Conservation (phyloP, 1,284 basidiomycete genomes). For the Leccinum proximum region DNA sequence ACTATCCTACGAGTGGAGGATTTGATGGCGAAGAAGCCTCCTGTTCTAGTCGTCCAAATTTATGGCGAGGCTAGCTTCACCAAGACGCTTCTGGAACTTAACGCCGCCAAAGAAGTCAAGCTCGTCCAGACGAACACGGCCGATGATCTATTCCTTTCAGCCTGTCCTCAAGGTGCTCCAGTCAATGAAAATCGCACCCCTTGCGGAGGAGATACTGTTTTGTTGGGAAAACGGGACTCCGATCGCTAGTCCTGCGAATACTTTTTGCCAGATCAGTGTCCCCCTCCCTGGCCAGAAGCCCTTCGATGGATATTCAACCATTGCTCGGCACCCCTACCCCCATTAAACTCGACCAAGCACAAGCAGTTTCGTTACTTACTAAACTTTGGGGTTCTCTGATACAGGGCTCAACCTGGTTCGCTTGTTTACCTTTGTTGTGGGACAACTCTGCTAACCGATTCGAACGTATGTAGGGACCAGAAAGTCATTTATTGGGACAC, state of each 20-base stretch:
- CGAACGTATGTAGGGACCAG: slow-evolving; percentile 48
- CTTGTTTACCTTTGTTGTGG: neutral
- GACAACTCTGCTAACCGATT: neutral
- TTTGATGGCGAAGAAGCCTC: slow-evolving; percentile 42
- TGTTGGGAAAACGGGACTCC: slow-evolving; percentile 38
- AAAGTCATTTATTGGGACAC: slow-evolving; percentile 63
- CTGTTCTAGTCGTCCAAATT: slow-evolving; percentile 50
- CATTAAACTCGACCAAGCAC: slow-evolving; percentile 48
- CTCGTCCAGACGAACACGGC: slow-evolving; percentile 59
- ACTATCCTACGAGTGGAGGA: slow-evolving; percentile 52
- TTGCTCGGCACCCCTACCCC: slow-evolving; percentile 35
- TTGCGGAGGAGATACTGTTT: slow-evolving; percentile 47
- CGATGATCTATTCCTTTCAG: slow-evolving; percentile 51
- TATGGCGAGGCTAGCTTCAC: slow-evolving; percentile 38
- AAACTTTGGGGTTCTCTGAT: slow-evolving; percentile 49
- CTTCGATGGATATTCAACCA: slow-evolving; percentile 38
- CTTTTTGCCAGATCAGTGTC: slow-evolving; percentile 28
- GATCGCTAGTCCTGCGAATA: slow-evolving; percentile 14
- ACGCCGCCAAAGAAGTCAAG: slow-evolving; percentile 34
- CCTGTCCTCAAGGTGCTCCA: slow-evolving; percentile 55
- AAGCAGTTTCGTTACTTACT: slow-evolving; percentile 45
- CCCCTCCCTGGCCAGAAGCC: slow-evolving; percentile 30
- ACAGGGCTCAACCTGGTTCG: slow-evolving; percentile 63
- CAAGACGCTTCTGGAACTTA: slow-evolving; percentile 39
- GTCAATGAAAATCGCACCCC: slow-evolving; percentile 38